phyloP scores from a whole-genome alignment of 805 yeast species.

The Spathaspora arborariae region DNA sequence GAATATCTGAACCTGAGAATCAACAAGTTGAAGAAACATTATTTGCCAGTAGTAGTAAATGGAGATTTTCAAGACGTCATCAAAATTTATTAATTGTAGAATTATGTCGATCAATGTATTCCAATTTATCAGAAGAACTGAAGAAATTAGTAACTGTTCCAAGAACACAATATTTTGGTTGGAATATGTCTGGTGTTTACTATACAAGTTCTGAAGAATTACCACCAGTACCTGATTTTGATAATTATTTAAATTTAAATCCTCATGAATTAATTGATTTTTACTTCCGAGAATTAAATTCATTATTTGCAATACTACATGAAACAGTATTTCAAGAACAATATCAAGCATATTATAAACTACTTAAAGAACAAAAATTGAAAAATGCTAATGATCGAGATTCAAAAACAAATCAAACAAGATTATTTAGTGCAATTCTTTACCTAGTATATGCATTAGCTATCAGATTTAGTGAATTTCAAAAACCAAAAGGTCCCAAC shows the following conservation, averaged over 20 bases:
- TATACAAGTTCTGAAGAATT: slow-evolving; percentile 35
- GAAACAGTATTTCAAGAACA: slow-evolving; percentile 53
- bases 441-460: slow-evolving; percentile 47
- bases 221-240: slow-evolving; percentile 29
- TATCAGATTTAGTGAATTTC: slow-evolving; percentile 48
- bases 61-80: slow-evolving; percentile 45
- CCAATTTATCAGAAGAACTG: slow-evolving; percentile 30
- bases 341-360: slow-evolving; percentile 27
- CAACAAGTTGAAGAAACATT: slow-evolving; percentile 14
- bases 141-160: slow-evolving; percentile 41
- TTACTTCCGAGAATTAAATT: slow-evolving; percentile 49
- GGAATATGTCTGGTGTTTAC: slow-evolving; percentile 62
- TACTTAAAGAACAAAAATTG: slow-evolving; percentile 10
- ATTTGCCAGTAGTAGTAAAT: slow-evolving; percentile 33
- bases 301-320: slow-evolving; percentile 49
- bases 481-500: slow-evolving; percentile 24
- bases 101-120: slow-evolving; percentile 31
- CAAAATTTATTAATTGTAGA: slow-evolving; percentile 40
- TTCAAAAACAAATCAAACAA: slow-evolving; percentile 31
- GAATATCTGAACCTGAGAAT: slow-evolving; percentile 18
- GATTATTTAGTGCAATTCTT: slow-evolving; percentile 50
- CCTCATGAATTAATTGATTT: slow-evolving; percentile 22
- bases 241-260: neutral
- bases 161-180: slow-evolving; percentile 57
- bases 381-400: slow-evolving; percentile 17